Base-by-base conservation (phyloP, 352 stramenopile genomes). In the Pythium dissotocum region DNA sequence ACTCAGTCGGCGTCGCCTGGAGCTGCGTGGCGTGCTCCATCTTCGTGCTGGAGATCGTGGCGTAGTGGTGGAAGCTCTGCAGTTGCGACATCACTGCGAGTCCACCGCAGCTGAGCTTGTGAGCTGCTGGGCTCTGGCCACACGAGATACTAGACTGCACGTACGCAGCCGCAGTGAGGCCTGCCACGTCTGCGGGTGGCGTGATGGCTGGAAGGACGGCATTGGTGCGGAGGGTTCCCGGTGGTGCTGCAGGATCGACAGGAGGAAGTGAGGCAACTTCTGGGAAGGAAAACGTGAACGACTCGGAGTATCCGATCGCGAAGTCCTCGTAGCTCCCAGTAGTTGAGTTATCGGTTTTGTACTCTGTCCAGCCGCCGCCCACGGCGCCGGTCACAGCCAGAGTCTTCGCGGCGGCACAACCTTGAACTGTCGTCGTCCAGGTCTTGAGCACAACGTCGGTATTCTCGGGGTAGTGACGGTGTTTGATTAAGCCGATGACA, bases 391-490 rank as follows among this genome's bases (percentile, higher is more conserved):
- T 44, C 8, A 78, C 62, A 18, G 53, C 48, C 13, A 78, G 49
- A n/a, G 33, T 62, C 30, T 63, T 74, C 13, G 63, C 16, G 18
- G 36, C 48, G 13, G 40, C 69, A 24, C 72, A 78, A 2, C 67
- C 44, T 21, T 55, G 56, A 9, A 69, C 33, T 16, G 18, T 57
- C 10, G 18, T 18, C 1, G 13, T 71, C 69, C 64, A 77, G 28
- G 42, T 63, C n/a, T 72, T 63, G 12, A 77, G 54, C 12, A 75
- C 18, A 5, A 55, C 35, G 6, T 61, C 58, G 2, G 70, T 57
- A n/a, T 78, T 66, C 48, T 75, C 54, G 14, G 72, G 69, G 53
- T 67, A 71, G n/a, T 69, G 38, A 6, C 72, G 64, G 5, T 63
- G 53, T 51, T 71, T 69, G 40, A 77, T 35, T 6, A 63, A 66